These are phyloP conservation scores for Botrytis hyacinthi DNA, from an alignment of 2,329 filamentous ascomycete species.

Conservation along the genomic window DNA sequence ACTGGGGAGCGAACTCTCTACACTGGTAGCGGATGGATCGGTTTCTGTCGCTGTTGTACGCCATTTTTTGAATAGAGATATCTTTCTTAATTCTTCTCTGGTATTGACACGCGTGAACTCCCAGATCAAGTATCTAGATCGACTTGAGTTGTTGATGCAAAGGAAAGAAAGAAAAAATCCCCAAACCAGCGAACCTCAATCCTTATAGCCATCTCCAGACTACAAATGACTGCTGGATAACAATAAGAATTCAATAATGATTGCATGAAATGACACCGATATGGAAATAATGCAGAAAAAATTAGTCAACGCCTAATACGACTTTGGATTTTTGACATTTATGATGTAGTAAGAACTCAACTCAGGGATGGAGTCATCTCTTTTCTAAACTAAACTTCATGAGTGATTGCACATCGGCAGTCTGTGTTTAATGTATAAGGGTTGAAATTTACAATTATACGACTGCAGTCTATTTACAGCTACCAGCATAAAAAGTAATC, in stretches of 20 bases:
- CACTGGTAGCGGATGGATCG: background rate
- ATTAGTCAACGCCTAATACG: background rate
- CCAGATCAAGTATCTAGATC: background rate
- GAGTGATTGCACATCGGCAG: background rate
- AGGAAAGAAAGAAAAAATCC: background rate
- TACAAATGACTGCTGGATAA: background rate
- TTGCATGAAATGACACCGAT: too few relatives aligned
- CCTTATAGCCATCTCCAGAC: background rate
- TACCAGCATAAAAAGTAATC: rapidly evolving
- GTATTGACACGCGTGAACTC: background rate
- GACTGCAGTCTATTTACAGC: background rate
- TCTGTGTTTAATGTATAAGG: too few relatives aligned
- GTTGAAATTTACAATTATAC: background rate
- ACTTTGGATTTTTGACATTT: background rate
- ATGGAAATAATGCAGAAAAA: rapidly evolving
- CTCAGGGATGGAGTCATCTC: background rate
- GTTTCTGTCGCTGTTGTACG: background rate
- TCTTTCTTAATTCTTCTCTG: background rate
- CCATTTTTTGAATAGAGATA: background rate
- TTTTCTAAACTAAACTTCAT: background rate
- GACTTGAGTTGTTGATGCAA: background rate
- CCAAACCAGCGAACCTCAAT: background rate
- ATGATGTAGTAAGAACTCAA: background rate
- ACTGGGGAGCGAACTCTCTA: background rate
- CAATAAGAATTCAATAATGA: background rate